Percentiles rank a stretch among this genome's conserved stretches.
Evolutionary conservation across 306 rosid species (phyloP).

Genomic region (Arachis hypogaea): DNA sequence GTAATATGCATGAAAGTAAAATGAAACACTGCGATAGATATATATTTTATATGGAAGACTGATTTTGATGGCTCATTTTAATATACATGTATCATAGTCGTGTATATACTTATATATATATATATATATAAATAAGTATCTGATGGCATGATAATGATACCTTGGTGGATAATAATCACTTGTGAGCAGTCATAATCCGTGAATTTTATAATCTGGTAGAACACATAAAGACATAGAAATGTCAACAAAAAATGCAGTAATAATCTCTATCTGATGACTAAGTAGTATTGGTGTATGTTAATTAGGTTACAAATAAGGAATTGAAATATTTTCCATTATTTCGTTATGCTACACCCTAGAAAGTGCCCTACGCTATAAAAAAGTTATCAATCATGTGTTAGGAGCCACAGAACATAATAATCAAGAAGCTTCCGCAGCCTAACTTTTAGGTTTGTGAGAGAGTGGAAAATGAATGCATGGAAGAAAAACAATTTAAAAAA

Average conservation of each 20-base stretch:
- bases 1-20: too few species aligned
- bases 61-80: too few species aligned
- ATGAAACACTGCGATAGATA: too few species aligned
- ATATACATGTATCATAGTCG: too few species aligned
- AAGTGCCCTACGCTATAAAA: not conserved
- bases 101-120: too few species aligned
- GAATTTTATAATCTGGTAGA: not conserved
- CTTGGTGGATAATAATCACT: not conserved
- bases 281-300: not conserved
- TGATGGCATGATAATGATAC: too few species aligned
- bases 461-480: not conserved
- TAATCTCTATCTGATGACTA: not conserved
- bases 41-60: too few species aligned
- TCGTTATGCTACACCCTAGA: slow-evolving; percentile 12
- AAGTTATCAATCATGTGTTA: slow-evolving; percentile 27
- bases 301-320: too few species aligned
- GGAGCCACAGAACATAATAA: not conserved
- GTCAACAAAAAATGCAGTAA: slow-evolving; percentile 8
- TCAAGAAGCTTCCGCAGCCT: not conserved
- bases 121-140: too few species aligned
- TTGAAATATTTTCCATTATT: slow-evolving; percentile 13
- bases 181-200: slow-evolving; percentile 6
- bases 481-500: not conserved
- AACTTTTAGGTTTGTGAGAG: not conserved
- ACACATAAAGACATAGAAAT: slow-evolving; percentile 1